Conservation (phyloP, 1,284 basidiomycete genomes). For the Golubevia pallescens region DNA sequence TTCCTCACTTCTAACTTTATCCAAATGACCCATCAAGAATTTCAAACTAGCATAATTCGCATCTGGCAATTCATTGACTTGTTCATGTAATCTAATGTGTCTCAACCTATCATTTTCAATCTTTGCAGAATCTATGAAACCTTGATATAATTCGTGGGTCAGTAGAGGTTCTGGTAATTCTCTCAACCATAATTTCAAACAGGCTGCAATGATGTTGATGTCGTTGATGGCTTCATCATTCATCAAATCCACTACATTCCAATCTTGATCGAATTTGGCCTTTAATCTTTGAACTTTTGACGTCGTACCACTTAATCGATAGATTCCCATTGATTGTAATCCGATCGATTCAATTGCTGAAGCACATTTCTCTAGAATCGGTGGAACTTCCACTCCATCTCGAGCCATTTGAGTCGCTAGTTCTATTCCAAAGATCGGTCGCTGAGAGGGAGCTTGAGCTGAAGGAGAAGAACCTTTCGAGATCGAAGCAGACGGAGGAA, state of each 20-base stretch:
- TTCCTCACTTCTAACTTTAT: constrained; percentile 68
- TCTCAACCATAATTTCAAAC: constrained; percentile 93
- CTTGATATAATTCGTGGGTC: constrained; percentile 81
- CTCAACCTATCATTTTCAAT: constrained; percentile 90
- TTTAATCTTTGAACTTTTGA: constrained; percentile 85
- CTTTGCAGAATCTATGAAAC: constrained; percentile 92
- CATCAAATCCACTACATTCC: constrained; percentile 48
- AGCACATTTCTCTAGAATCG: constrained; percentile 86
- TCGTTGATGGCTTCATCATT: constrained; percentile 71
- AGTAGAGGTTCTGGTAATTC: constrained; percentile 94
- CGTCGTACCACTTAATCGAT: constrained; percentile 88
- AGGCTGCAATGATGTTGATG: constrained; percentile 93
- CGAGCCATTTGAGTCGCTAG: constrained; percentile 88
- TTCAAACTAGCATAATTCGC: constrained; percentile 97
- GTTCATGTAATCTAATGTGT: constrained; percentile 92
- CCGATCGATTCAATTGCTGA: constrained; percentile 80
- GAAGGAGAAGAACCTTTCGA: constrained; percentile 5
- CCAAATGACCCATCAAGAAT: constrained; percentile 90
- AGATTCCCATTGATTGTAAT: constrained; percentile 84
- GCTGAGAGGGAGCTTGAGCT: no score
- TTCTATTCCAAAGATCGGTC: constrained; percentile 72
- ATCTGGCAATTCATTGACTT: constrained; percentile 96
- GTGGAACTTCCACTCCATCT: constrained; percentile 86
- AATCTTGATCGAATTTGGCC: constrained; percentile 77
- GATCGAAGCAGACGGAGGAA: constrained; percentile 1